A percentile compares a stretch with the other conserved stretches of the same genome.
Evolutionary conservation across 805 yeast species (phyloP).

Genomic region (Nakazawaea ernobii): DNA sequence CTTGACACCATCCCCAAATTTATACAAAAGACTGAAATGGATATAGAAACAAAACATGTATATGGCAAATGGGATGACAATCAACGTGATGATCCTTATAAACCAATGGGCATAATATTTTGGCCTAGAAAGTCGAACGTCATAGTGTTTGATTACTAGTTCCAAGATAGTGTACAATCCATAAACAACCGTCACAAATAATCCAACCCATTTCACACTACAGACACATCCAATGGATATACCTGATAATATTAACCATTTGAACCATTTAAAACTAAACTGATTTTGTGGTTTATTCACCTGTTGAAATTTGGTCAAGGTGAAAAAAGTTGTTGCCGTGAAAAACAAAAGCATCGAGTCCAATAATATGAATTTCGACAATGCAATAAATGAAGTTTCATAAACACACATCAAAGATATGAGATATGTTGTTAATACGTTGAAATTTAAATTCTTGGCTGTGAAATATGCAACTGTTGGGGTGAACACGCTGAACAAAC

Average conservation of each 20-base stretch:
- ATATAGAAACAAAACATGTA: conserved; percentile 71
- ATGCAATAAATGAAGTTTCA: conserved; percentile 63
- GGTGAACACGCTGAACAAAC: conserved; percentile 58
- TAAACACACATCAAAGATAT: conserved; percentile 57
- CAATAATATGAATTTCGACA: conserved; percentile 68
- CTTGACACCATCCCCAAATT: conserved; percentile 75
- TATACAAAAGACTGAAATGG: conserved; percentile 70
- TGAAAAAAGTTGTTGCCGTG: conserved; percentile 62
- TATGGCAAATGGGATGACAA: conserved; percentile 63
- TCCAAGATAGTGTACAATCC: conserved; percentile 57
- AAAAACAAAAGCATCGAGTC: conserved; percentile 76
- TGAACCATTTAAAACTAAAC: conserved; percentile 34
- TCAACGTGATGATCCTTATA: conserved; percentile 57
- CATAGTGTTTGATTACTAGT: conserved; percentile 38
- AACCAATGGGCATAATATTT: conserved; percentile 63
- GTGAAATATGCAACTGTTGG: conserved; percentile 71
- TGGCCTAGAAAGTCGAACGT: conserved; percentile 21
- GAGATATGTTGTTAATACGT: conserved; percentile 48
- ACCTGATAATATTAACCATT: conserved; percentile 61
- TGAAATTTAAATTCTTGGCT: conserved; percentile 51
- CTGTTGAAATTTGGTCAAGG: conserved; percentile 51
- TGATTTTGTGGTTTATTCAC: conserved; percentile 33
- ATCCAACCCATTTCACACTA: conserved; percentile 82
- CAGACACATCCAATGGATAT: conserved; percentile 75
- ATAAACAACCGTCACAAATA: conserved; percentile 55